Evolutionary conservation across 495 filamentous ascomycete genomes (phyloP).

Genomic region (Chaetomium fimeti): DNA sequence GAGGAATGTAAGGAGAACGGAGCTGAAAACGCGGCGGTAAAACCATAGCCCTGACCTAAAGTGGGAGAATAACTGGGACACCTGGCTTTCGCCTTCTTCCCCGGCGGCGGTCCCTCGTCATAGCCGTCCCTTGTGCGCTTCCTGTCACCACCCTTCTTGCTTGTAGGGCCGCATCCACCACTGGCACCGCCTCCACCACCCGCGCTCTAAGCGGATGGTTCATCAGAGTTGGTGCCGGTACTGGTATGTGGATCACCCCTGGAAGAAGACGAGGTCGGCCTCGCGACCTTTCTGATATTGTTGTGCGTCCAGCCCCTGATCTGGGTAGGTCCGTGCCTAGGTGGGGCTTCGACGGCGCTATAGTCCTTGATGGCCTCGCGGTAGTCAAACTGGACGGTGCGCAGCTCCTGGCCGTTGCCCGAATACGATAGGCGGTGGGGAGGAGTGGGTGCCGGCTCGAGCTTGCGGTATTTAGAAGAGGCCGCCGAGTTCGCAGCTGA

Average conservation of each 20-base stretch:
- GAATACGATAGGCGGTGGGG: conserved; percentile 44
- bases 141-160: not conserved
- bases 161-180: not conserved
- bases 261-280: conserved; percentile 10
- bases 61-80: not conserved
- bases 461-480: conserved; percentile 46
- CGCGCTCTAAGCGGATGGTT: conserved; percentile 14
- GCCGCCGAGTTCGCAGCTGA: conserved; percentile 32
- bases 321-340: conserved; percentile 45
- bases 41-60: not conserved
- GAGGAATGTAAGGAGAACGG: not conserved
- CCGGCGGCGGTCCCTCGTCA: not conserved
- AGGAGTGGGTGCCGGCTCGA: conserved; percentile 49
- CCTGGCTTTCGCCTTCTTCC: not conserved
- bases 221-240: conserved; percentile 4
- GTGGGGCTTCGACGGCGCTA: conserved; percentile 44
- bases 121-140: conserved; percentile 1
- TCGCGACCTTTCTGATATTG: conserved; percentile 35
- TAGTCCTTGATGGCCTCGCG: conserved; percentile 50
- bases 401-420: conserved; percentile 44
- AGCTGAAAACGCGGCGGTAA: not conserved
- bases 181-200: conserved; percentile 4
- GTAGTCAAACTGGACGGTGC: conserved; percentile 50
- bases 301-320: conserved; percentile 54
- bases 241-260: conserved; percentile 10